Evolutionary conservation across 2,329 filamentous ascomycete genomes (phyloP), one percentile per base, ranked within the genome.

Genomic region (Claviceps capensis): DNA sequence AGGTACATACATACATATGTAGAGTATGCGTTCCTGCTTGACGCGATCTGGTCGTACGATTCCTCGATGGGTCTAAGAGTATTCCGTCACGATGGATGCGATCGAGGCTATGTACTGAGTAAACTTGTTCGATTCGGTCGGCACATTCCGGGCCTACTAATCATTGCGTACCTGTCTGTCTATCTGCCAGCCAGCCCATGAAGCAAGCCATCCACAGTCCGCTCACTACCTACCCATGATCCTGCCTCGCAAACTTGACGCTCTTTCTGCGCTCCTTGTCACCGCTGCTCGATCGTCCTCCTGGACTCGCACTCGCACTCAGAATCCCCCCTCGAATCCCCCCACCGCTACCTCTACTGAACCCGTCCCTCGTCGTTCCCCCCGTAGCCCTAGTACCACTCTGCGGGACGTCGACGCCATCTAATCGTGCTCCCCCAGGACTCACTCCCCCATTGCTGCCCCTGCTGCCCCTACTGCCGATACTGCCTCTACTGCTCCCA

Each of bases 211-310:
- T 34, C 30, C 30, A 11, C 30, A 34, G 30, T 4, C 30, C 13
- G 36, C 19, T 48, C 34, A 34, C 22, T 19, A 40, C 41, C 22
- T 19, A 40, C 41, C 19, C 49, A 34, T 48, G 37, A 19, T 50
- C 50, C 9, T 72, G 68, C 44, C 69, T 69, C 2, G 72, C 74
- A 64, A 83, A 80, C 67, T 83, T 83, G 58, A 83, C 80, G 56
- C 78, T 82, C 72, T 82, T 82, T 61, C 78, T 71, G 56, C 78
- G 69, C 61, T 82, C 79, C 53, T 77, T 64, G 47, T 76, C 74
- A 1, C 61, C 62, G 2, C 63, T 63, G 26, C 57, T 64, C 4
- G 62, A 58, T 3, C 61, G 57, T 51, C 67, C 59, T 1, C 72
- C 73, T 1, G 76, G 76, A 51, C 75, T 79, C 0, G 74, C 74